Evolutionary conservation across 75 land plant genomes (phyloP).

Genomic region (Pinus tabuliformis): DNA sequence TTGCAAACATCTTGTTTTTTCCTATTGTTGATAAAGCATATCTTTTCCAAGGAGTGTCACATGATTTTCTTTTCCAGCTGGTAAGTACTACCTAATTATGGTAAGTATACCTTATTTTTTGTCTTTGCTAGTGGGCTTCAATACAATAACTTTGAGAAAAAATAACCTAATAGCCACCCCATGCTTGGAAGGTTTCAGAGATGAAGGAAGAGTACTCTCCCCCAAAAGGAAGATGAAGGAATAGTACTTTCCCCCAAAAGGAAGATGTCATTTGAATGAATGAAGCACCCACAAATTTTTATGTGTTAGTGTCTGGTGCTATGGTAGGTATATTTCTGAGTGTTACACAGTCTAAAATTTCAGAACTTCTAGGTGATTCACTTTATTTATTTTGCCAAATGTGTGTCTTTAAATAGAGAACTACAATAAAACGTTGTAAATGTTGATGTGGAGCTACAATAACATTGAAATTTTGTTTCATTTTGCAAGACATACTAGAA

Average conservation of each 20-base stretch:
- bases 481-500: slow-evolving; percentile 48
- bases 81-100: slow-evolving; percentile 14
- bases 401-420: background rate
- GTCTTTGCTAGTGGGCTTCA: too few species aligned
- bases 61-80: slow-evolving; percentile 48
- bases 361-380: too few species aligned
- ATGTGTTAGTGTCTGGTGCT: slow-evolving; percentile 53
- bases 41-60: slow-evolving; percentile 34
- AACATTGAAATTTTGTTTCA: background rate
- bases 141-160: too few species aligned
- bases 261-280: slow-evolving; percentile 62
- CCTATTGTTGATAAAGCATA: slow-evolving; percentile 29
- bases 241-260: too few species aligned
- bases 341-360: too few species aligned
- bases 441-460: background rate
- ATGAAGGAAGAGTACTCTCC: slow-evolving; percentile 72
- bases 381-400: too few species aligned
- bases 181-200: slow-evolving; percentile 44
- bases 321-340: slow-evolving; percentile 28
- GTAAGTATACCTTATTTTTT: background rate
- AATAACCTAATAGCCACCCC: too few species aligned
- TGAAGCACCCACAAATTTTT: slow-evolving; percentile 74
- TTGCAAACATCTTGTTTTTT: slow-evolving; percentile 40
- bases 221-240: too few species aligned
- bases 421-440: background rate